Base-by-base conservation (phyloP, 1,284 basidiomycete genomes). In the Trametes versicolor region DNA sequence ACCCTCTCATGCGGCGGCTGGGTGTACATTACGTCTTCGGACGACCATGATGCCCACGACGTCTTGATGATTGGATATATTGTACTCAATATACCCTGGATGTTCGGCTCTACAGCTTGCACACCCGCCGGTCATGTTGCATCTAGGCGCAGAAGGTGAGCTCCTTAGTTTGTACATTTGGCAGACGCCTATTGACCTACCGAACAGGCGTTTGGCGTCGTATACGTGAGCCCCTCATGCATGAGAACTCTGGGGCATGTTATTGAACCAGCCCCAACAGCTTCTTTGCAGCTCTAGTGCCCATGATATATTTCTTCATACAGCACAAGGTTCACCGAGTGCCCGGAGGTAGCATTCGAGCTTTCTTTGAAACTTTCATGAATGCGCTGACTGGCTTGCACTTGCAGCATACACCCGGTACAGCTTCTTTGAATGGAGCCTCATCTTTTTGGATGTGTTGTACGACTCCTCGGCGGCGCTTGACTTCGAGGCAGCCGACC, bases 1-100 rank as follows among this genome's bases (percentile, higher is more conserved):
- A 97, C 96, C 0, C 77, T 98, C 25, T 86, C 88, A 6, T 98
- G 96, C 70, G 95, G 92, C 29, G 95, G 95, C 29, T 98, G 95
- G 95, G 94, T 97, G 51, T 98, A 91, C 73, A 89, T 98, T 72
- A 97, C 96, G 0, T 92, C 91, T 5, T 87, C 78, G 41, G 94
- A 96, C 72, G 85, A 93, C 75, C 92, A 93, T 71, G 90, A 93
- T 73, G 82, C 86, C 19, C 96, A 98, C 78, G 96, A 98, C 77
- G 80, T 96, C 25, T 88, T 91, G 74, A 98, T 98, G 96, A 91
- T 96, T 67, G 75, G 85, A 60, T 96, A 94, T 74, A 91, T 96
- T 66, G 81, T 93, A 2, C 86, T 88, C 73, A 94, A 93, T 70
- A 72, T 94, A 4, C 93, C 94, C 0, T 98, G 95, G 95, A 97